phyloP scores from a whole-genome alignment of 306 rosid genomes.

The Fragaria ananassa region DNA sequence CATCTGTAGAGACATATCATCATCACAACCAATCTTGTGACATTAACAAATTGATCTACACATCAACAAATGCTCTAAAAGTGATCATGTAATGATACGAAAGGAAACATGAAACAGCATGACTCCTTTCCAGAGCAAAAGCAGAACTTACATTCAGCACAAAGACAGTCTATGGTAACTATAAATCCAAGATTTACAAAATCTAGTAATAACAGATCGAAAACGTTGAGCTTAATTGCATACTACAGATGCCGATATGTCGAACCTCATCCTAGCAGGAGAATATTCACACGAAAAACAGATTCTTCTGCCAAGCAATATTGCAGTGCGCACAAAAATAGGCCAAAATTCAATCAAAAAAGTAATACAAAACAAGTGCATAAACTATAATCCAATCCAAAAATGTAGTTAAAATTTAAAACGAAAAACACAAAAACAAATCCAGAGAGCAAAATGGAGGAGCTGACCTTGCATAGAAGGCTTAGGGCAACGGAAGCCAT shows the following conservation, averaged over 20 bases:
- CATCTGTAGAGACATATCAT: background rate
- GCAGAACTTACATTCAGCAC: background rate
- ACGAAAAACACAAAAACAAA: background rate
- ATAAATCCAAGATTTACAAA: background rate
- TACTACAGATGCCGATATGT: background rate
- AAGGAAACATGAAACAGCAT: background rate
- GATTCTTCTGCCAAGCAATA: background rate
- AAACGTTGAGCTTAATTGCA: background rate
- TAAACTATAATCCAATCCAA: background rate
- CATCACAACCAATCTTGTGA: background rate
- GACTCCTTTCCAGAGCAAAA: background rate
- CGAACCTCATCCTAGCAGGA: background rate
- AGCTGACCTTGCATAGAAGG: slow-evolving; percentile 50
- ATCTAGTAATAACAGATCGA: background rate
- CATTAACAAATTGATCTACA: background rate
- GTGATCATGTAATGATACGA: background rate
- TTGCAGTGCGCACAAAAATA: background rate
- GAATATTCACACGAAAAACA: background rate
- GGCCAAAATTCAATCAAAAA: background rate
- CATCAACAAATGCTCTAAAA: background rate
- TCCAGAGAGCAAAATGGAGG: background rate
- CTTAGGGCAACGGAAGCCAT: slow-evolving; percentile 58
- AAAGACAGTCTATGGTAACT: background rate
- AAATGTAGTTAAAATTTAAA: background rate
- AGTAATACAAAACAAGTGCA: background rate